These are phyloP conservation scores for Ricinus communis DNA, from an alignment of 345 rosid genomes.

Conservation along the genomic window DNA sequence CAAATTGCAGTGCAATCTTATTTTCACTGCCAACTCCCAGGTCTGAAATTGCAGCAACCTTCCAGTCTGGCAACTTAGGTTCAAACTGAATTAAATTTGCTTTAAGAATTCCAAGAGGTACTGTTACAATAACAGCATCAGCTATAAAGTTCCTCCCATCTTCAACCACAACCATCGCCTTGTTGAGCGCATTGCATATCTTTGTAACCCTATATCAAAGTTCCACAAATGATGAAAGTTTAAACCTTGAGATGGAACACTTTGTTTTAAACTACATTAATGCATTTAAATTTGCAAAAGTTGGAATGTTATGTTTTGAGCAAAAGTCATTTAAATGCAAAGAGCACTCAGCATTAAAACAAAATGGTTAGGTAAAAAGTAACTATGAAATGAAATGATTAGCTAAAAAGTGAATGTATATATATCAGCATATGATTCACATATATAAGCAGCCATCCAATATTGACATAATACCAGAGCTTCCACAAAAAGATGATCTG, in stretches of 20 bases:
- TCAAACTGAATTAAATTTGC: conserved; percentile 76
- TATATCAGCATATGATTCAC: too few relatives aligned
- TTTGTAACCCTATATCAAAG: conserved; percentile 53
- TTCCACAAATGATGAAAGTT: conserved; percentile 17
- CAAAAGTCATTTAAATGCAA: not conserved
- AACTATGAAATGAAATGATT: too few relatives aligned
- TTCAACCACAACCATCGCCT: conserved; percentile 61
- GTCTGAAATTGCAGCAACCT: conserved; percentile 69
- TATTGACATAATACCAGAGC: too few relatives aligned
- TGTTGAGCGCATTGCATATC: conserved; percentile 46
- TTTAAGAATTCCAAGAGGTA: conserved; percentile 80
- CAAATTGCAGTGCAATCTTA: conserved; percentile 70
- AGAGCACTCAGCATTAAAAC: not conserved
- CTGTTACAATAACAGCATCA: conserved; percentile 73
- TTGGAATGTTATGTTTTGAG: not conserved
- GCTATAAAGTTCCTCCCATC: conserved; percentile 59
- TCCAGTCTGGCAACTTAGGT: conserved; percentile 84
- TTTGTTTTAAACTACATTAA: not conserved
- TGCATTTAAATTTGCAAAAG: not conserved
- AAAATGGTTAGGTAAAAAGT: too few relatives aligned
- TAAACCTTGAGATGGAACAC: not conserved
- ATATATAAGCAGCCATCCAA: too few relatives aligned
- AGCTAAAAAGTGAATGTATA: too few relatives aligned
- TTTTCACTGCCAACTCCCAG: conserved; percentile 83
- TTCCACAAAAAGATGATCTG: too few relatives aligned